These are phyloP conservation scores for Verticillium albo-atrum DNA, from an alignment of 2,329 filamentous ascomycete species.

Conservation along the genomic window DNA sequence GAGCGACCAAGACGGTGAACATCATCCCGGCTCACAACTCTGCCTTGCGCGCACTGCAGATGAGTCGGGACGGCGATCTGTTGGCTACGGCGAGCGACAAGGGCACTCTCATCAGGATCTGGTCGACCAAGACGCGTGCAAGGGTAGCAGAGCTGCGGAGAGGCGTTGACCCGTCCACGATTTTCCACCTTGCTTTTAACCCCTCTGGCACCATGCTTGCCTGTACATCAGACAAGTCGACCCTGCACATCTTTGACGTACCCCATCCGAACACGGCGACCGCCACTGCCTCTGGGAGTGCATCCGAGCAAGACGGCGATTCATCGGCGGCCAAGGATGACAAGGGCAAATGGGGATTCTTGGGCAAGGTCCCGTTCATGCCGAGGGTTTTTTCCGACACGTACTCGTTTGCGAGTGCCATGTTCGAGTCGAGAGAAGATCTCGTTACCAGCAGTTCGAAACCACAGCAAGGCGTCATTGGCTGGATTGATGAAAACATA, in stretches of 20 bases:
- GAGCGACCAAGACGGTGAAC: constrained; percentile 75
- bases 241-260: constrained; percentile 89
- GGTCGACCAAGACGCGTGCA: constrained; percentile 73
- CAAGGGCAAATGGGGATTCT: constrained; percentile 77
- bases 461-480: constrained; percentile 77
- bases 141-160: constrained; percentile 80
- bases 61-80: constrained; percentile 76
- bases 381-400: constrained; percentile 85
- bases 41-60: constrained; percentile 69
- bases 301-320: constrained; percentile 10
- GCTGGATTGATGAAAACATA: constrained; percentile 73
- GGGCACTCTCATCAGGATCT: constrained; percentile 86
- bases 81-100: constrained; percentile 88
- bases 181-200: constrained; percentile 86
- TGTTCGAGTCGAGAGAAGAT: constrained; percentile 83
- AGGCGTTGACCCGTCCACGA: constrained; percentile 80
- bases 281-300: constrained; percentile 15
- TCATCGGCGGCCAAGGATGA: constrained; percentile 33
- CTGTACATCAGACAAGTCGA: constrained; percentile 94
- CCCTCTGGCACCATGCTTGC: constrained; percentile 76
- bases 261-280: constrained; percentile 47
- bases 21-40: constrained; percentile 90
- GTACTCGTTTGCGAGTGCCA: constrained; percentile 77
- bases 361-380: constrained; percentile 78
- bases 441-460: constrained; percentile 46